Evolutionary conservation across 495 filamentous ascomycete species (phyloP).

Genomic region (Aspergillus wentii): DNA sequence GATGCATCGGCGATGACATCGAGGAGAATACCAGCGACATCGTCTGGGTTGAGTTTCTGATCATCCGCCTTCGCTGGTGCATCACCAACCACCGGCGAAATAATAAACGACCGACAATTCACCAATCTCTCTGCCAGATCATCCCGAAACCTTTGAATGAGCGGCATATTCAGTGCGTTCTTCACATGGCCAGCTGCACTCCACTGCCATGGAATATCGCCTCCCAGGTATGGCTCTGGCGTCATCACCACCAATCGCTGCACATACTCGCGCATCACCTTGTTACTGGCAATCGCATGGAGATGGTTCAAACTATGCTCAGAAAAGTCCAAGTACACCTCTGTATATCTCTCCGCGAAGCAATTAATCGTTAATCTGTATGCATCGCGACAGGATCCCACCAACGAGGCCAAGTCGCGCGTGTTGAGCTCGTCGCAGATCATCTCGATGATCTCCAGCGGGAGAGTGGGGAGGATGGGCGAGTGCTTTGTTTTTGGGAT

Average conservation of each 20-base stretch:
- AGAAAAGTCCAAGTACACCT: constrained; percentile 6
- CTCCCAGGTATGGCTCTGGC: constrained; percentile 7
- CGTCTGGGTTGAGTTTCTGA: constrained; percentile 4
- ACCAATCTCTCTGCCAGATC: constrained; percentile 1
- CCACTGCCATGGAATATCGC: constrained; percentile 4
- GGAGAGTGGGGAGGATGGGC: too few relatives aligned
- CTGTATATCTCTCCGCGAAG: constrained; percentile 6
- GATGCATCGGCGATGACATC: constrained; percentile 4
- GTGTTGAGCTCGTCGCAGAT: constrained; percentile 6
- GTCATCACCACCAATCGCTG: constrained; percentile 5
- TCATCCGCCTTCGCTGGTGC: not conserved
- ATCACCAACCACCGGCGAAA: constrained; percentile 1
- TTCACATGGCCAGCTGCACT: constrained; percentile 5
- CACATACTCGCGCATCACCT: constrained; percentile 3
- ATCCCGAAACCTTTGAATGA: constrained; percentile 1
- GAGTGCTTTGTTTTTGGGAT: too few relatives aligned
- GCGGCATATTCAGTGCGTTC: constrained; percentile 1
- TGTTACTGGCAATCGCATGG: constrained; percentile 5
- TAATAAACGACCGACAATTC: constrained; percentile 7
- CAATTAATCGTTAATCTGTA: constrained; percentile 2
- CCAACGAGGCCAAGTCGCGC: constrained; percentile 4
- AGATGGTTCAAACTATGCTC: constrained; percentile 2
- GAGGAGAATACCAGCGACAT: constrained; percentile 2
- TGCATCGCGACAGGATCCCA: constrained; percentile 3
- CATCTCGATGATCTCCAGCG: constrained; percentile 6